Evolutionary conservation across 2,329 filamentous ascomycete genomes (phyloP).

Genomic region (Dryadomyces quercus-mongolicae): DNA sequence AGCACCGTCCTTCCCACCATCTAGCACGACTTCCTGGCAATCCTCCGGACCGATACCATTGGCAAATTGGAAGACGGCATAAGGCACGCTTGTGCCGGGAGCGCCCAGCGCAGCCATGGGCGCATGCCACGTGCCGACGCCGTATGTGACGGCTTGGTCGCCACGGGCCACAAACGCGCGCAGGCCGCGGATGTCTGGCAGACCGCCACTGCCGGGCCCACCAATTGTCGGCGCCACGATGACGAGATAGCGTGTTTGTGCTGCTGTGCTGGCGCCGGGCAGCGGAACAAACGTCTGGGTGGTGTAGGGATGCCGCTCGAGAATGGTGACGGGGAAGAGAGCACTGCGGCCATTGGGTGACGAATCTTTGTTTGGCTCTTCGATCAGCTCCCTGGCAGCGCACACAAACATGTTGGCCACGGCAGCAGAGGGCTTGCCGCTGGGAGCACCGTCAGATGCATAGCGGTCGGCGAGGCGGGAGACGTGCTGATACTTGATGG

Average conservation of each 20-base stretch:
- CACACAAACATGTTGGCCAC: conserved; percentile 87
- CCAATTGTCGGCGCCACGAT: conserved; percentile 71
- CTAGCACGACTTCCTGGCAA: conserved; percentile 64
- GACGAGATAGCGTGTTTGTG: conserved; percentile 57
- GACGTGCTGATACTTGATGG: conserved; percentile 74
- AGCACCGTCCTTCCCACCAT: conserved; percentile 1
- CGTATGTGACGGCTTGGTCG: conserved; percentile 82
- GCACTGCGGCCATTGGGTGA: neutral
- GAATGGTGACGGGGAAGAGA: conserved; percentile 55
- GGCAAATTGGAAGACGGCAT: conserved; percentile 79
- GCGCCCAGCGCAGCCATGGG: conserved; percentile 81
- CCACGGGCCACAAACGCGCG: conserved; percentile 69
- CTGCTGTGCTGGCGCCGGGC: conserved; percentile 27
- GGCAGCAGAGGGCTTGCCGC: conserved; percentile 40
- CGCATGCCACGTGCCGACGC: conserved; percentile 85
- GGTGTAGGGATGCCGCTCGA: conserved; percentile 89
- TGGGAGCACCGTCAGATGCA: conserved; percentile 39
- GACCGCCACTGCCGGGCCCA: conserved; percentile 39
- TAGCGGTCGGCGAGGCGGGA: conserved; percentile 66
- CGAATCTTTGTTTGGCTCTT: conserved; percentile 4
- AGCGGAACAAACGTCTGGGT: conserved; percentile 87
- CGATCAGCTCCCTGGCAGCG: conserved; percentile 40
- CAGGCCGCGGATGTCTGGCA: conserved; percentile 61
- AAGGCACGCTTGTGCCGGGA: conserved; percentile 52
- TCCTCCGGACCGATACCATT: conserved; percentile 77